These are phyloP conservation scores for Citrus sinensis DNA, from an alignment of 345 rosid genomes.

Conservation along the genomic window DVS_A1.0 CM039162.1:6647001-6647500, in stretches of 20 bases:
- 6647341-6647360: conserved; percentile 30
- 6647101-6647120: conserved; percentile 3
- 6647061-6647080: conserved; percentile 8
- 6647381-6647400: fast-evolving
- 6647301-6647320: conserved; percentile 30
- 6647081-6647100: conserved; percentile 19
- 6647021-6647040: conserved; percentile 20
- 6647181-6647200: conserved; percentile 3
- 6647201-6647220: conserved; percentile 34
- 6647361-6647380: not conserved
- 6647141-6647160: conserved; percentile 19
- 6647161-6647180: not conserved
- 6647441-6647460: too few species aligned
- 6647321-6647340: conserved; percentile 26
- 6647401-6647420: too few species aligned
- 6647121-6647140: conserved; percentile 23
- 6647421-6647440: too few species aligned
- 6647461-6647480: too few species aligned
- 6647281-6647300: conserved; percentile 25
- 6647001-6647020: not conserved
- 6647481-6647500: too few species aligned
- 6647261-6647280: conserved; percentile 31
- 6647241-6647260: conserved; percentile 32
- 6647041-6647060: conserved; percentile 17
- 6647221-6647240: conserved; percentile 27